Percentiles rank a stretch among this genome's conserved stretches.
These are phyloP conservation scores for Salix exigua DNA, from an alignment of 345 rosid genomes.

Conservation along the genomic window DNA sequence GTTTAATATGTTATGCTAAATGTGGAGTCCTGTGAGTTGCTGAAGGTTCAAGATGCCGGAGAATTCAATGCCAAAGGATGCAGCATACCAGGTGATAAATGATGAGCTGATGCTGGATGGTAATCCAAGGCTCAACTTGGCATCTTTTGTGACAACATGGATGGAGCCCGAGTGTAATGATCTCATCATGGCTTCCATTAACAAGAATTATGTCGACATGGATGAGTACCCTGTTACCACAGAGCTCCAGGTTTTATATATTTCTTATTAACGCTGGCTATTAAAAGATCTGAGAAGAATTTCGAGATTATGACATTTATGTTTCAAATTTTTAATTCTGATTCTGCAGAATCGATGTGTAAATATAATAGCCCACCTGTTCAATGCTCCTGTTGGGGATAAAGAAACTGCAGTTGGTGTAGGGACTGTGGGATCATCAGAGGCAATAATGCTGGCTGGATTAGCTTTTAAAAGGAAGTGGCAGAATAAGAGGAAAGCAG, in stretches of 20 bases:
- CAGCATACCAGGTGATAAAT: slow-evolving; percentile 10
- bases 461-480: slow-evolving; percentile 18
- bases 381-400: slow-evolving; percentile 17
- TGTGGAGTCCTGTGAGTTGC: too few species aligned
- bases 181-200: slow-evolving; percentile 16
- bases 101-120: slow-evolving; percentile 15
- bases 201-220: too few species aligned
- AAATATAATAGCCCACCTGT: slow-evolving; percentile 17
- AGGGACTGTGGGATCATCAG: slow-evolving; percentile 17
- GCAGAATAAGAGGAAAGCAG: slow-evolving; percentile 11
- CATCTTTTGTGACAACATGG: slow-evolving; percentile 15
- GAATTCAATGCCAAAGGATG: slow-evolving; percentile 14
- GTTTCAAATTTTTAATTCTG: not conserved
- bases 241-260: slow-evolving; percentile 14
- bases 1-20: too few species aligned
- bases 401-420: slow-evolving; percentile 16
- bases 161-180: slow-evolving; percentile 12
- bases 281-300: too few species aligned
- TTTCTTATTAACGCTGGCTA: not conserved
- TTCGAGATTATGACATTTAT: too few species aligned
- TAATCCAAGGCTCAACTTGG: slow-evolving; percentile 22
- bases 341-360: slow-evolving; percentile 15
- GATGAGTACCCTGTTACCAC: slow-evolving; percentile 9
- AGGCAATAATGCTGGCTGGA: slow-evolving; percentile 21
- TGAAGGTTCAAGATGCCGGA: slow-evolving; percentile 14